A percentile compares a stretch with the other conserved stretches of the same genome.
These are phyloP conservation scores for Psilocybe sp. DNA, from an alignment of 768 basidiomycete species.

Conservation along the genomic window DNA sequence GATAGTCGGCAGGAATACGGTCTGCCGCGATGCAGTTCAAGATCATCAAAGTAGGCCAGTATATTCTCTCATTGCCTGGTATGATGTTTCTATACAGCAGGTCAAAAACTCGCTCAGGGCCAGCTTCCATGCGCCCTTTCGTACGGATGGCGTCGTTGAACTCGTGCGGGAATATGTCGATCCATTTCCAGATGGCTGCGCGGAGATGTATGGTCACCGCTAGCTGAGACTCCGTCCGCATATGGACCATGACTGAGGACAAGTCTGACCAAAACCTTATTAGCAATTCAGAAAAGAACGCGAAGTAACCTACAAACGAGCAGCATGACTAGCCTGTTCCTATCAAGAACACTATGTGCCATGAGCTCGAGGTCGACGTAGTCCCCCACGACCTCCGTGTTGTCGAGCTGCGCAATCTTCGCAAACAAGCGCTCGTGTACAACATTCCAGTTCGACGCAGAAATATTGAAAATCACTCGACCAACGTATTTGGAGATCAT, in stretches of 20 bases:
- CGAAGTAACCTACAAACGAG: constrained; percentile 52
- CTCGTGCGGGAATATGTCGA: constrained; percentile 73
- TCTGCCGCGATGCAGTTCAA: constrained; percentile 77
- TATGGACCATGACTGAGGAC: constrained; percentile 77
- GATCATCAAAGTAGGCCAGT: constrained; percentile 81
- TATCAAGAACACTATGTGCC: constrained; percentile 73
- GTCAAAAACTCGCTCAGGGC: constrained; percentile 86
- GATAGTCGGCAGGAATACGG: constrained; percentile 58
- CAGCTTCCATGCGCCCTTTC: constrained; percentile 70
- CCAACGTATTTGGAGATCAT: constrained; percentile 72
- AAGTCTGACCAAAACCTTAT: constrained; percentile 49
- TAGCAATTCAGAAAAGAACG: not conserved
- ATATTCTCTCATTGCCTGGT: constrained; percentile 45
- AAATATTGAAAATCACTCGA: constrained; percentile 81
- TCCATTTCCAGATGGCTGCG: constrained; percentile 88
- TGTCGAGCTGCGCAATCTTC: constrained; percentile 66
- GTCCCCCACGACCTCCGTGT: constrained; percentile 35
- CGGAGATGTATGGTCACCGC: constrained; percentile 73
- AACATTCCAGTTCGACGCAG: constrained; percentile 83
- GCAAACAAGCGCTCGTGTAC: constrained; percentile 68
- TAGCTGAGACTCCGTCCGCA: constrained; percentile 70
- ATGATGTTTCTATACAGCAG: constrained; percentile 52
- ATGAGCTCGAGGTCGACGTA: constrained; percentile 75
- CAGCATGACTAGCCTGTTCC: constrained; percentile 62
- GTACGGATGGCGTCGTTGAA: constrained; percentile 69